Percentiles rank a stretch among this genome's conserved stretches.
Evolutionary conservation across 1,139 yeast species (phyloP).

Genomic region (Candida pseudoviswanathii): DNA sequence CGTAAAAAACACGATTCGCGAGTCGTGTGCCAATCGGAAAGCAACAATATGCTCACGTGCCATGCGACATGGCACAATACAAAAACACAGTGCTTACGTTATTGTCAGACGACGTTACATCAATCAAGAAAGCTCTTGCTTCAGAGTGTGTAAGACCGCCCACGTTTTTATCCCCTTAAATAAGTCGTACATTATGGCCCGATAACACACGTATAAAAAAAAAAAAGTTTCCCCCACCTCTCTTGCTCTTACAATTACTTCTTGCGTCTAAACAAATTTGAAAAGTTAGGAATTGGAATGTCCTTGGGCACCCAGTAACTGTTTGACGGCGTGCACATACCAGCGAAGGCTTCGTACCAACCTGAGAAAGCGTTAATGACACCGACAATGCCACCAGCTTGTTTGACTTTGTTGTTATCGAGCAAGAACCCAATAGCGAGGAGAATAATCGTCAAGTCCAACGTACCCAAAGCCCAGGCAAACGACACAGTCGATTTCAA

Average conservation of each 20-base stretch:
- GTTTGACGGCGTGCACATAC: conserved; percentile 29
- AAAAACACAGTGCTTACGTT: too few relatives aligned
- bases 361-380: conserved; percentile 60
- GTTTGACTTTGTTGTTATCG: conserved; percentile 41
- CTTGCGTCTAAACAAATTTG: conserved; percentile 1
- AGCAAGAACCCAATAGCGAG: conserved; percentile 58
- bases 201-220: neutral
- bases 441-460: conserved; percentile 56
- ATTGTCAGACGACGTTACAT: too few relatives aligned
- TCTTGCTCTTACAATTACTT: neutral
- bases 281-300: conserved; percentile 17
- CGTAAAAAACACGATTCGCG: too few relatives aligned
- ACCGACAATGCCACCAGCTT: conserved; percentile 75
- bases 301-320: conserved; percentile 28
- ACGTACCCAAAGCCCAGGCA: conserved; percentile 50
- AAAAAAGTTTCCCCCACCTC: neutral
- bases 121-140: too few relatives aligned
- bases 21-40: too few relatives aligned
- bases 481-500: conserved; percentile 66
- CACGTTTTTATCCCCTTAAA: neutral
- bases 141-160: too few relatives aligned
- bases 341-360: conserved; percentile 52
- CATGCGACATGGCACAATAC: too few relatives aligned
- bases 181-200: neutral
- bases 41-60: too few relatives aligned